Conservation (phyloP, 176 grass and related monocot species). For the Zea luxurians region DNA sequence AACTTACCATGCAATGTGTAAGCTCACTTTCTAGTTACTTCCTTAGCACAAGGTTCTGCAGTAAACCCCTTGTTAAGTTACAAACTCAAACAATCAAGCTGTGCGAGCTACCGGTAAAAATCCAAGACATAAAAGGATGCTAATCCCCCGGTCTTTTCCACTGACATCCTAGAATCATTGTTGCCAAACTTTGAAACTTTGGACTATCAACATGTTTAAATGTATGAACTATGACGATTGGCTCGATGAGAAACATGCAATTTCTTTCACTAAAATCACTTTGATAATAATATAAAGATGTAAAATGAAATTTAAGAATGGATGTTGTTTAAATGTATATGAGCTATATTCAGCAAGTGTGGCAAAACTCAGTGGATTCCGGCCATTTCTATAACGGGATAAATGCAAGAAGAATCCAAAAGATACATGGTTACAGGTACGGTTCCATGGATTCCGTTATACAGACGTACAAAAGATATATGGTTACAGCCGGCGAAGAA, state of each 20-base stretch:
- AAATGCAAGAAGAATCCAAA: not conserved
- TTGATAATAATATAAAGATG: not conserved
- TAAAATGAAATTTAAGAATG: not conserved
- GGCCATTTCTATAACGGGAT: conserved; percentile 6
- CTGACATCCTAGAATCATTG: not conserved
- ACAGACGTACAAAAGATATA: not conserved
- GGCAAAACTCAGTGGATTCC: not conserved
- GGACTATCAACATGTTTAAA: not conserved
- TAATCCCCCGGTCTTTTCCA: not conserved
- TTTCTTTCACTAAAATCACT: not conserved
- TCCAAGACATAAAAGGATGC: not conserved
- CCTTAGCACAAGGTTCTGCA: conserved; percentile 2
- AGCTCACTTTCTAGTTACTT: conserved; percentile 14
- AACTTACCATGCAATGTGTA: not conserved
- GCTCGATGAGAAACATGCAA: not conserved
- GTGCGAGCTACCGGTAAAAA: not conserved
- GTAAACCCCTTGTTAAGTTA: not conserved
- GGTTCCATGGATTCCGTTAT: not conserved
- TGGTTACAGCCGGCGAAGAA: not conserved
- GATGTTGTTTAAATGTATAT: not conserved
- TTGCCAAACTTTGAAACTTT: not conserved
- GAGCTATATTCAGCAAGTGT: not conserved
- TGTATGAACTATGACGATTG: not conserved
- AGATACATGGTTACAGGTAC: not conserved
- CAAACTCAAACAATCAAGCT: not conserved